phyloP scores from a whole-genome alignment of 1,139 yeast genomes.

The Magnusiomyces paraingens region DNA sequence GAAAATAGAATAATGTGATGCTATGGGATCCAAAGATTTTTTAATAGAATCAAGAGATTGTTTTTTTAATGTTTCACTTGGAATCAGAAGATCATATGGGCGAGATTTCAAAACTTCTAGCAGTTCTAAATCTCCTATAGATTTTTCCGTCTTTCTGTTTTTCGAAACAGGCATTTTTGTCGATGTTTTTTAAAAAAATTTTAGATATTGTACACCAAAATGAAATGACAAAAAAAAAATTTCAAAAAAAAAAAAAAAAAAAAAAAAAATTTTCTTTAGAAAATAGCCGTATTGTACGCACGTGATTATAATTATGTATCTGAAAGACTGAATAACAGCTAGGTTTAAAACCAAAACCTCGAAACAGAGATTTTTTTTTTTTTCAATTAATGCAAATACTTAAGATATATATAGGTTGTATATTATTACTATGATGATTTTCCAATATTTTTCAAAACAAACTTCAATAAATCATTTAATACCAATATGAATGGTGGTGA shows the following conservation, averaged over 20 bases:
- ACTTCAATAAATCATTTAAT: too few relatives aligned
- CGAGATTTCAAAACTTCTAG: conserved; percentile 19
- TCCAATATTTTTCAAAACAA: too few relatives aligned
- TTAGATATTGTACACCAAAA: background rate
- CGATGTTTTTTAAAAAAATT: background rate
- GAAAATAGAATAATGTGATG: conserved; percentile 56
- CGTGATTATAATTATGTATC: too few relatives aligned
- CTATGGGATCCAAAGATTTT: conserved; percentile 56
- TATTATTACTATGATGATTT: too few relatives aligned
- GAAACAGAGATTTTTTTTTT: too few relatives aligned
- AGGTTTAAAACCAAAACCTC: too few relatives aligned
- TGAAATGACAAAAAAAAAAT: background rate
- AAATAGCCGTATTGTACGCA: too few relatives aligned
- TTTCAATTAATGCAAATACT: too few relatives aligned
- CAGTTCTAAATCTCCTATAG: conserved; percentile 2
- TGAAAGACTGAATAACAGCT: too few relatives aligned
- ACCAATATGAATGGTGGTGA: too few relatives aligned
- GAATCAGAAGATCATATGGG: conserved; percentile 29
- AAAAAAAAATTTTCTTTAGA: background rate
- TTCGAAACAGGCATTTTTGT: too few relatives aligned
- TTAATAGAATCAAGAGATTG: conserved; percentile 43
- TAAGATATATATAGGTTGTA: too few relatives aligned
- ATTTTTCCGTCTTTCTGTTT: background rate
- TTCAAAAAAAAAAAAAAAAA: background rate
- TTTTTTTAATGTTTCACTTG: conserved; percentile 24